These are phyloP conservation scores for Penicillium chermesinum DNA, from an alignment of 495 filamentous ascomycete species.

Conservation along the genomic window DNA sequence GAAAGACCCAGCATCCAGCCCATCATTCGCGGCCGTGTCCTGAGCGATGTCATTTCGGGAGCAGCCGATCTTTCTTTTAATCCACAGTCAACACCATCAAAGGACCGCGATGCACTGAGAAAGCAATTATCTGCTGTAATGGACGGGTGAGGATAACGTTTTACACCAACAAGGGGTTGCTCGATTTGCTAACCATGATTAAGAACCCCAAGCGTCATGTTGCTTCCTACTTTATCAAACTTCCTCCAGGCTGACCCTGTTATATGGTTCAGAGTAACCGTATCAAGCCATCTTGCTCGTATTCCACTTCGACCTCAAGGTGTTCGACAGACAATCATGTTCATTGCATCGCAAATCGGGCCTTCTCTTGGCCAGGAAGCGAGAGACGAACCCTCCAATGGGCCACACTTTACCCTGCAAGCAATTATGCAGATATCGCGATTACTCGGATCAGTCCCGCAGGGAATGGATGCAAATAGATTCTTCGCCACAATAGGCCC, in stretches of 20 bases:
- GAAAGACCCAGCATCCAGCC: conserved; percentile 34
- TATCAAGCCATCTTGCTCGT: conserved; percentile 52
- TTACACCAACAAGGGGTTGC: too few relatives aligned
- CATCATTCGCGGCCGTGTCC: conserved; percentile 37
- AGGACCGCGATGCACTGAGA: conserved; percentile 20
- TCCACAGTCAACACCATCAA: conserved; percentile 17
- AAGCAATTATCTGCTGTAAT: conserved; percentile 32
- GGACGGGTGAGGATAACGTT: conserved; percentile 33
- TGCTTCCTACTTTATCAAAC: conserved; percentile 43
- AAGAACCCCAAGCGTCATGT: conserved; percentile 37
- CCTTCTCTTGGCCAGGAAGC: conserved; percentile 38
- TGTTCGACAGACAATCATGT: conserved; percentile 64
- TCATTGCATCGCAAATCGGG: conserved; percentile 57
- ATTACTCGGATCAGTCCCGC: conserved; percentile 59
- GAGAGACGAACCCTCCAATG: conserved; percentile 33
- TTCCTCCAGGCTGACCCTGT: conserved; percentile 43
- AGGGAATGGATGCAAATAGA: conserved; percentile 45
- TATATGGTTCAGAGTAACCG: conserved; percentile 41
- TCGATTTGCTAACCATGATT: conserved; percentile 15
- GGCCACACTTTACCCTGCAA: conserved; percentile 66
- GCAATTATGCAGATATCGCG: conserved; percentile 61
- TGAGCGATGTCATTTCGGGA: conserved; percentile 43
- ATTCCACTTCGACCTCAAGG: conserved; percentile 62
- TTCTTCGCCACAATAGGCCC: conserved; percentile 64
- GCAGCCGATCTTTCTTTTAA: conserved; percentile 39